Evolutionary conservation across 129 eudicot genomes (phyloP).

Genomic region (Arctium lappa): DNA sequence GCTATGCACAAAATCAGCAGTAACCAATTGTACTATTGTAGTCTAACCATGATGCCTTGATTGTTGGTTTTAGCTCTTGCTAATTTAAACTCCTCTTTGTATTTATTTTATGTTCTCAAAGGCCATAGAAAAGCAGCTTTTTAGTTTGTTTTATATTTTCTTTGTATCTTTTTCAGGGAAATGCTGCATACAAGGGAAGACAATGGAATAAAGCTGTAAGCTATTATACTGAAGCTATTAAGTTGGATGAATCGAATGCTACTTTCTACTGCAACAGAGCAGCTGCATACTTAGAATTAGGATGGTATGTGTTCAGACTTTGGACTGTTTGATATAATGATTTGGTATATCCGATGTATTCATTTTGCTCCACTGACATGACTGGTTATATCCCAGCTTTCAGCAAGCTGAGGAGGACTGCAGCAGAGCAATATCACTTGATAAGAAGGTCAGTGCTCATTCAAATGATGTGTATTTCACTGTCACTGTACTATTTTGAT

Average conservation of each 20-base stretch:
- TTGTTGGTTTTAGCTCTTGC: conserved; percentile 2
- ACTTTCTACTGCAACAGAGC: conserved; percentile 80
- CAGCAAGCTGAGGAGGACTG: conserved; percentile 92
- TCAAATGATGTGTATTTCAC: conserved; percentile 8
- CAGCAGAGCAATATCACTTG: conserved; percentile 73
- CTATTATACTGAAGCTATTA: conserved; percentile 79
- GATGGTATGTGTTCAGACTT: conserved; percentile 38
- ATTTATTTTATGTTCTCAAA: not conserved
- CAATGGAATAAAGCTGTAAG: conserved; percentile 79
- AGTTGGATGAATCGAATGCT: conserved; percentile 65
- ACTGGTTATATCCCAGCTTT: conserved; percentile 43
- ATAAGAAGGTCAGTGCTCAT: conserved; percentile 67
- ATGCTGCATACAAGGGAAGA: conserved; percentile 77
- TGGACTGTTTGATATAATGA: not conserved
- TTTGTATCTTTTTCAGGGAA: conserved; percentile 49
- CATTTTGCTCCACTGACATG: conserved; percentile 10
- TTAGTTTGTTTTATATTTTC: not conserved
- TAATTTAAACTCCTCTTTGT: not conserved
- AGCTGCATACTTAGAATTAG: conserved; percentile 88
- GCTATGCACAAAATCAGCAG: not conserved
- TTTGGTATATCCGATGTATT: not conserved
- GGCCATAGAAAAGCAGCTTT: not conserved
- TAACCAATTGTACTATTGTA: no score
- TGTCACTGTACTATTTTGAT: not conserved
- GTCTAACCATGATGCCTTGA: not conserved